Base-by-base conservation (phyloP, 306 rosid genomes). In the Vigna reflexopilosa region DNA sequence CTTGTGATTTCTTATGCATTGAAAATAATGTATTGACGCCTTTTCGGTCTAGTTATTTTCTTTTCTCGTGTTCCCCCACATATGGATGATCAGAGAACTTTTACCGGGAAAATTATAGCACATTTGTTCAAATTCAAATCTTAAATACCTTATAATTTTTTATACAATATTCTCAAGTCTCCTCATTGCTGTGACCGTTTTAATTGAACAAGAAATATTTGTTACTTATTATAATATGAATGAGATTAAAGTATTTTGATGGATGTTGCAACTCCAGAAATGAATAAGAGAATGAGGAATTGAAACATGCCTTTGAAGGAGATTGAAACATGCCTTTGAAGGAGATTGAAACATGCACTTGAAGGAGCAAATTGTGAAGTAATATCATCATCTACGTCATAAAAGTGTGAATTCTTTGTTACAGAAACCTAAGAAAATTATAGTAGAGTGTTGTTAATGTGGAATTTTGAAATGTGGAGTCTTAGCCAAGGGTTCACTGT, bases 391-490 rank as follows among this genome's bases (percentile, higher is more conserved):
- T 61, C 76, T 70, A 59, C 67, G 61, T 71, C 66, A 15, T 45
- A 64, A 6, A 80, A 68, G 73, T 65, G 52, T 13, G 28, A 52
- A 63, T 61, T 63, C 20, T 24, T 26, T 61, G 49, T 51, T 70
- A 28, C 40, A 48, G 67, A 81, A 51, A 42, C 15, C 9, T 70
- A 73, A 22, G 69, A 42, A 80, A 72, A 50, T 80, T 80, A 1
- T 36, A 61, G 26, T 42, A 30, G 30, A 12, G 56, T 63, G 38
- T 17, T 76, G 48, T 52, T 50, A 49, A 32, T 34, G 48, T 75
- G 70, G 40, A 26, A 17, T 56, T 48, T 67, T 67, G 51, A 68
- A 70, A 40, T 63, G 22, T 58, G 71, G 64, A 80, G 44, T 65
- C 32, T 44, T 13, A 48, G 77, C 24, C 38, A 32, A 52, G 72